Evolutionary conservation across 1,139 yeast species (phyloP), one percentile per base, ranked within the genome.

Genomic region (Debaryomycetaceae sp.): DNA sequence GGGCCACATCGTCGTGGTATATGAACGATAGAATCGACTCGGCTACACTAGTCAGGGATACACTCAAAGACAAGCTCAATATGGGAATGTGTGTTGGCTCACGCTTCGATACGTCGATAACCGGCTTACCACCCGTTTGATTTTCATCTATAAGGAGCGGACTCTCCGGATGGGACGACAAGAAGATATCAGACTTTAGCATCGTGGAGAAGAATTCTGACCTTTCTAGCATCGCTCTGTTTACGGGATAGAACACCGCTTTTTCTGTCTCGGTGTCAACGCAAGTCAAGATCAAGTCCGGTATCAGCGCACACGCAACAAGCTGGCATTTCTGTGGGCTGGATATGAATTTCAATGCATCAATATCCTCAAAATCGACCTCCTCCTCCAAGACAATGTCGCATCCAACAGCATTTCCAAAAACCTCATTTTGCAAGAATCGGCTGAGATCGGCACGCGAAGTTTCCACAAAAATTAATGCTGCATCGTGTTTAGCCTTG

Each of bases 191-290:
- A 3, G 82, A 73, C 15, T 61, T 52, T 44, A 81, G 74, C 78
- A 79, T 70, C 4, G 76, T 65, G 32, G 65, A 71, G 45, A 73
- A 81, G 45, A 77, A 80, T 27, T 72, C 80, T 2, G 80, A 69
- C 27, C 86, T 52, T 6, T 65, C 53, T 23, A 81, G 46, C 32
- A 80, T 67, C 0, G 81, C 64, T 30, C 74, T 60, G 47, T 81
- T 82, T 4, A 66, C 74, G 0, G 90, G 85, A 40, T 72, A 79
- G 34, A 59, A 64, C 1, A 51, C 37, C 3, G 53, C 44, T 0
- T 49, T 27, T 36, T 50, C 41, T 27, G 47, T 28, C 33, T 51
- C 41, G 11, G 49, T 40, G 26, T 61, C 67, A 3, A 59, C 38
- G 2, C 62, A 60, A 2, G 60, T 47, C 2, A 75, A 35, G 3